A percentile compares a stretch with the other conserved stretches of the same genome.
phyloP scores from a whole-genome alignment of 129 eudicot species.

The Arctium lappa region DNA sequence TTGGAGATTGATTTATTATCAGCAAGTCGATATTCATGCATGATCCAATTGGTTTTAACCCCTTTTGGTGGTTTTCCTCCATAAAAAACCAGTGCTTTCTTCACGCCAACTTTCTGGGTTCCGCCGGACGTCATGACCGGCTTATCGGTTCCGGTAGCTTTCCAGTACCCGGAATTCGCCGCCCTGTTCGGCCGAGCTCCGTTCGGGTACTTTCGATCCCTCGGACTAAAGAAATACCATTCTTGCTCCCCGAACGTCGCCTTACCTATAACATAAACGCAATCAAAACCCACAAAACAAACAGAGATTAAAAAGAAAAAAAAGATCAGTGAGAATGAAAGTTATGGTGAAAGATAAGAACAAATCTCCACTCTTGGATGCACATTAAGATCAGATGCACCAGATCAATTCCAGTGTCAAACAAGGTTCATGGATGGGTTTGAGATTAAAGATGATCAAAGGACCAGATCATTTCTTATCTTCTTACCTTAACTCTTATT shows the following conservation, averaged over 20 bases:
- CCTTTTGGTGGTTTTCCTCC: constrained; percentile 96
- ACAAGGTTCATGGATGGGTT: too few relatives aligned
- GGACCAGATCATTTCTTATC: too few relatives aligned
- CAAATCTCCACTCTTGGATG: too few relatives aligned
- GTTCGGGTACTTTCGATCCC: constrained; percentile 88
- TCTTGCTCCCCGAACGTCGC: constrained; percentile 92
- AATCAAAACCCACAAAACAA: not conserved
- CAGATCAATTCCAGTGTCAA: too few relatives aligned
- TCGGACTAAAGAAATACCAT: constrained; percentile 89
- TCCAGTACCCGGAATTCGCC: constrained; percentile 91
- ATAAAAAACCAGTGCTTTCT: constrained; percentile 81
- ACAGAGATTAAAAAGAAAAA: not conserved
- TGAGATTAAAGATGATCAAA: too few relatives aligned
- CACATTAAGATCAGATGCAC: too few relatives aligned
- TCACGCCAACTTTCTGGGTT: constrained; percentile 80
- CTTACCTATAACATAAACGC: constrained; percentile 46
- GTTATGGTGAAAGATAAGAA: too few relatives aligned
- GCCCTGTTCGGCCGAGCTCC: constrained; percentile 94
- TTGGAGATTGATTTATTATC: constrained; percentile 56
- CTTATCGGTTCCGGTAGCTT: constrained; percentile 90
- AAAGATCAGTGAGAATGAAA: not conserved
- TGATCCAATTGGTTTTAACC: constrained; percentile 87
- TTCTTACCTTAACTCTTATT: too few relatives aligned
- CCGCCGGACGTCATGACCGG: constrained; percentile 78
- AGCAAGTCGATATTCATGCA: constrained; percentile 78